Conservation (phyloP, 257 asterid genomes). For the Eucommia ulmoides region DNA sequence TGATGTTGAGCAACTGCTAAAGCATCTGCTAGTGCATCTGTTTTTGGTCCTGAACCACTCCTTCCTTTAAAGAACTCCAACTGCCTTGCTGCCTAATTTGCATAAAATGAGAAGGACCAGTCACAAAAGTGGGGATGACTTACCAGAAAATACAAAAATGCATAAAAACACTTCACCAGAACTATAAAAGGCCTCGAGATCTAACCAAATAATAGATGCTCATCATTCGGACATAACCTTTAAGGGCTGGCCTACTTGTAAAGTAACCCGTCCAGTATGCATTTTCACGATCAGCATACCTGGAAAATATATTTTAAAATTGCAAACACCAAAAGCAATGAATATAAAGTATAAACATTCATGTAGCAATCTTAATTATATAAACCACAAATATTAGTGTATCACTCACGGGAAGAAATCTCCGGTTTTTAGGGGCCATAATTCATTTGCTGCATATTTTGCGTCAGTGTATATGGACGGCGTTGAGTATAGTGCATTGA, state of each 20-base stretch:
- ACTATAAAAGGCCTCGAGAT: conserved; percentile 10
- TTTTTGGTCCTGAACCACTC: conserved; percentile 33
- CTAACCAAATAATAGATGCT: conserved; percentile 61
- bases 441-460: conserved; percentile 45
- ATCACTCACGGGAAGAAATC: conserved; percentile 76
- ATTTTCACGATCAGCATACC: conserved; percentile 67
- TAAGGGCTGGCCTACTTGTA: conserved; percentile 68
- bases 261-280: conserved; percentile 89
- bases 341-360: too few species aligned
- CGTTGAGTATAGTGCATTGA: conserved; percentile 64
- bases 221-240: conserved; percentile 61
- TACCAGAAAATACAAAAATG: not conserved
- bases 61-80: conserved; percentile 57
- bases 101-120: conserved; percentile 4
- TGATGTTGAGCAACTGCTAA: conserved; percentile 78
- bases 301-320: conserved; percentile 9
- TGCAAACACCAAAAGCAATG: too few species aligned
- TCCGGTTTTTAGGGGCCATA: conserved; percentile 74
- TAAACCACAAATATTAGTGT: not conserved
- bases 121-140: conserved; percentile 8
- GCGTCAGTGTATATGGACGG: conserved; percentile 71
- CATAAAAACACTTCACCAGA: conserved; percentile 6
- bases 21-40: conserved; percentile 67
- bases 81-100: conserved; percentile 65
- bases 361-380: not conserved